Conservation (phyloP, 768 basidiomycete species). For the Lactarius hatsudake region DNA sequence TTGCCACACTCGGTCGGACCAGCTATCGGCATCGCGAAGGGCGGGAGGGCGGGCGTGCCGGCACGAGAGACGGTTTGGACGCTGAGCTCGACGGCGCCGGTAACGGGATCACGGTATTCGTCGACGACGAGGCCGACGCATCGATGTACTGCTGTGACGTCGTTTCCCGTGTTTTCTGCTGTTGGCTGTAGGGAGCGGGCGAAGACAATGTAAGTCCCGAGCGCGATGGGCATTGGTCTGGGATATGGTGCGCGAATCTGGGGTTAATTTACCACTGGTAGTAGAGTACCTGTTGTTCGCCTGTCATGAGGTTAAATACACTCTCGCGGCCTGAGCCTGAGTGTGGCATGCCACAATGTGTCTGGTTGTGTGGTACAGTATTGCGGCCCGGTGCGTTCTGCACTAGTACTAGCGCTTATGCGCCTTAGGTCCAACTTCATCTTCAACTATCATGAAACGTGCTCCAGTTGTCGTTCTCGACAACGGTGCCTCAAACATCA, state of each 20-base stretch:
- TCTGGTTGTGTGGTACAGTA: background rate
- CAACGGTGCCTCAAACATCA: constrained; percentile 84
- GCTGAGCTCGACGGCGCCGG: background rate
- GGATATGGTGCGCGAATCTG: background rate
- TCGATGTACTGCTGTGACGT: background rate
- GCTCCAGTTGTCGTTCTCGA: constrained; percentile 65
- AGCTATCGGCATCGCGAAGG: constrained; percentile 1
- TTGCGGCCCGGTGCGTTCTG: background rate
- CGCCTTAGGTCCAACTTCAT: too few species aligned
- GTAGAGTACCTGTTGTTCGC: background rate
- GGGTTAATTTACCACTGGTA: background rate
- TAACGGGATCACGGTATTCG: background rate
- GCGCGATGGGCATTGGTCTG: constrained; percentile 8
- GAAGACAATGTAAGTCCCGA: constrained; percentile 1
- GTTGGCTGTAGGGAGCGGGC: background rate
- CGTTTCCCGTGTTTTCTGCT: background rate
- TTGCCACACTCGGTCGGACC: background rate
- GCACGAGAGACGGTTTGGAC: background rate
- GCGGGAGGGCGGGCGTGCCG: background rate
- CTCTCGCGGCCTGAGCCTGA: background rate
- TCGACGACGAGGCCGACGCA: constrained; percentile 5
- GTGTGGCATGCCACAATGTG: background rate
- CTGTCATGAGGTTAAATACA: background rate
- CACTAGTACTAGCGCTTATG: background rate
- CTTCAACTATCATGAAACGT: constrained; percentile 17